Evolutionary conservation across 2,329 filamentous ascomycete species (phyloP), one percentile per base, ranked within the genome.

Genomic region (Grosmannia clavigera): DNA sequence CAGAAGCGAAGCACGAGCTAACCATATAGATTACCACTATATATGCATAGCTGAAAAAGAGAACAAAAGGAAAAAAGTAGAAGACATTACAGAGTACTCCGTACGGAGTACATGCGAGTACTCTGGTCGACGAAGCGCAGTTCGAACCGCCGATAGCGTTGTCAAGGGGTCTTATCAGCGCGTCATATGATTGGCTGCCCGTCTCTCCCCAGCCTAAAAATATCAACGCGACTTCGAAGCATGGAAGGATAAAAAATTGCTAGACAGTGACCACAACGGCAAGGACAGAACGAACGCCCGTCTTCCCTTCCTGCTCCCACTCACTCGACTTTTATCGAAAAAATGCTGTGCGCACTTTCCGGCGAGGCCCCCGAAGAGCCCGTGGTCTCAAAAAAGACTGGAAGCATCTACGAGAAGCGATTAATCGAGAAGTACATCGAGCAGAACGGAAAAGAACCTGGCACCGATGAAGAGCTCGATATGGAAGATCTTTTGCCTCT

Each of bases 341-440:
- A 2, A 5, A 71, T 71, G 70, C 62, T 71, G 54, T 71, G 70
- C 64, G 68, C 67, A 65, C 66, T 99, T 74, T 99, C 94, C 64
- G 94, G 94, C 76, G 92, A 96, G 82, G 86, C 90, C 76, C 92
- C 94, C 65, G 88, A 96, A 77, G 87, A 91, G 75, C 92, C 94
- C 60, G 92, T 97, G 66, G 89, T 91, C 70, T 99, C 94, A 70
- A 87, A 88, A 74, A 95, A 96, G 78, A 33, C 70, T 90, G 90
- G 92, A 68, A 86, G 88, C 71, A 84, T 97, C 57, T 99, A 95
- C 74, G 94, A 99, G 76, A 95, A 90, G 76, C 87, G 92, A 57
- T 80, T 99, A 64, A 92, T 99, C 69, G 91, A 96, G 73, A 88
- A 92, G 67, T 96, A 96, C 72, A 91, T 99, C 69, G 82, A 88